Conservation (phyloP, 208 protist species). For the Wallacemonas sp. region DNA sequence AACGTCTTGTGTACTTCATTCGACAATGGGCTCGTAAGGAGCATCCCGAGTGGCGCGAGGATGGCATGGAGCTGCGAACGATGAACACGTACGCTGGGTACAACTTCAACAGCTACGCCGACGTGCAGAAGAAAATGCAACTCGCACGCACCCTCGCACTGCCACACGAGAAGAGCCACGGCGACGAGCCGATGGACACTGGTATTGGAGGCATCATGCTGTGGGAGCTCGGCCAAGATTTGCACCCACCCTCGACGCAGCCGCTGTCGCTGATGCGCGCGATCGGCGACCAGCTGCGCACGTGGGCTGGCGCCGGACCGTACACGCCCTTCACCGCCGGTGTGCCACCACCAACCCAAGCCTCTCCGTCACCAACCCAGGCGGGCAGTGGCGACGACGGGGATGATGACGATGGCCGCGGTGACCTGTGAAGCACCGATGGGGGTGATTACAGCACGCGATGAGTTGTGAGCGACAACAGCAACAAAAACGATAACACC, state of each 20-base stretch:
- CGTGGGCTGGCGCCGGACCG: conserved; percentile 20
- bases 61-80: conserved; percentile 25
- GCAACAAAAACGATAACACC: neutral
- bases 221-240: conserved; percentile 77
- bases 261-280: conserved; percentile 55
- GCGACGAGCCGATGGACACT: neutral
- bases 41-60: conserved; percentile 24
- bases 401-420: conserved; percentile 1
- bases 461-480: neutral
- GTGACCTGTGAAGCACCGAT: conserved; percentile 21
- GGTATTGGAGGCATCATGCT: conserved; percentile 68
- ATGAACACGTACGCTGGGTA: conserved; percentile 41
- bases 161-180: neutral
- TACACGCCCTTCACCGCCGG: neutral
- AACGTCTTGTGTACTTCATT: conserved; percentile 35
- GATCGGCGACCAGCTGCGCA: conserved; percentile 42
- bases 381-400: neutral
- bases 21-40: conserved; percentile 29
- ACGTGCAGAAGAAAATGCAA: conserved; percentile 53
- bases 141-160: conserved; percentile 30
- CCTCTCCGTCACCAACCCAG: neutral
- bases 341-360: neutral
- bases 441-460: too few species aligned
- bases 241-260: conserved; percentile 34
- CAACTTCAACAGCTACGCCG: conserved; percentile 39